A percentile compares a stretch with the other conserved stretches of the same genome.
Evolutionary conservation across 768 basidiomycete genomes (phyloP).

Genomic region (Mycena capillaripes): DNA sequence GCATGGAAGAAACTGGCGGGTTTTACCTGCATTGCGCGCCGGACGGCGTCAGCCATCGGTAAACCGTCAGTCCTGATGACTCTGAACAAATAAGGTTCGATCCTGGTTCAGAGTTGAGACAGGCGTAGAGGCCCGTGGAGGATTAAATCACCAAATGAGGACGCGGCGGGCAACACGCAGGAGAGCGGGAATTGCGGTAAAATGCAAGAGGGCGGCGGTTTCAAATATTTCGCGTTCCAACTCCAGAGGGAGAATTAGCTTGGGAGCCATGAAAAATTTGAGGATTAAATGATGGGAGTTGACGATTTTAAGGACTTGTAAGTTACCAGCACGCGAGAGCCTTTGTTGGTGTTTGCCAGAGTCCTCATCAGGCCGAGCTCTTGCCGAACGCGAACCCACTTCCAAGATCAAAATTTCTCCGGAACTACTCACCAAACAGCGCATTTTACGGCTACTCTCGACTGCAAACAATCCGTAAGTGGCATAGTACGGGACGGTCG

Average conservation of each 20-base stretch:
- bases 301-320: too few relatives aligned
- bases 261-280: too few relatives aligned
- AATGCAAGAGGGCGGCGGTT: not conserved
- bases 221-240: slow-evolving; percentile 20
- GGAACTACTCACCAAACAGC: too few relatives aligned
- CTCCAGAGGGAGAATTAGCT: not conserved
- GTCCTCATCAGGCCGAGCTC: too few relatives aligned
- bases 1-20: slow-evolving; percentile 15
- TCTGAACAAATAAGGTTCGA: slow-evolving; percentile 27
- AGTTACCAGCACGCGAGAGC: too few relatives aligned
- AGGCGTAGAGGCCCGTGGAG: not conserved
- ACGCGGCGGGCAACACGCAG: slow-evolving; percentile 18
- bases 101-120: slow-evolving; percentile 7
- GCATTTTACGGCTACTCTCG: too few relatives aligned
- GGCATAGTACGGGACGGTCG: too few relatives aligned
- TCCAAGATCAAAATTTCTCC: too few relatives aligned
- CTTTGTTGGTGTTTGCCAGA: too few relatives aligned
- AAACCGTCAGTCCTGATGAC: slow-evolving; percentile 4
- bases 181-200: not conserved
- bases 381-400: too few relatives aligned
- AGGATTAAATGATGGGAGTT: too few relatives aligned
- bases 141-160: not conserved
- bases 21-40: slow-evolving; percentile 15
- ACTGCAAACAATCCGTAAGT: too few relatives aligned
- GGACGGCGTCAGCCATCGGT: not conserved